Base-by-base conservation (phyloP, 1,139 yeast genomes). In the Petasospora fabianii region DNA sequence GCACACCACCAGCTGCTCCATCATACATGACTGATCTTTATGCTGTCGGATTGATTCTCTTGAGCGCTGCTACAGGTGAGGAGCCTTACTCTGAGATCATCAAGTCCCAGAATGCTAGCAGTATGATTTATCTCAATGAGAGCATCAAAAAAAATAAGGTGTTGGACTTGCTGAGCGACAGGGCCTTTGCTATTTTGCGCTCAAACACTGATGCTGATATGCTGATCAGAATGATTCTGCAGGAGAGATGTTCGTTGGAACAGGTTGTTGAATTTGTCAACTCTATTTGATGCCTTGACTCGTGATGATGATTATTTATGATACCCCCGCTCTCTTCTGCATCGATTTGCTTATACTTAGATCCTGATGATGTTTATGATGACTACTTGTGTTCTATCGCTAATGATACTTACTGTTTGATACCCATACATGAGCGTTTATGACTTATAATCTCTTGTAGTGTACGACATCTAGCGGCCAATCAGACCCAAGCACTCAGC, bases 31-130 rank as follows among this genome's bases (percentile, higher is more conserved):
- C 64, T 0, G 70, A 65, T 41, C 41, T 63, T 7, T 65, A 54
- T 38, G 56, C 68, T 12, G 58, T 53, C 7, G 70, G 69, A 0
- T 36, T 64, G 26, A 51, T 64, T 3, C 41, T 65, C 6, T 35
- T 65, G 15, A 52, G 58, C 24, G 61, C 65, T 2, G 63, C 63
- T 1, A 58, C 57, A 9, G 69, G 69, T 1, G 47, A 49, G 14
- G 47, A 51, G 26, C 69, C 70, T 1, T 65, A 63, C 33, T 15
- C 49, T 1, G 53, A 42, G 10, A 32, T 46, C 12, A 22, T 47
- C 17, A 22, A 34, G 6, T 6, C 31, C 4, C 29, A 27, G 12
- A 35, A 34, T n/a, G 32, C 41, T 5, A 39, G 46, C 11, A 32
- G 33, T 11, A 28, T 44, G 29, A 42, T 49, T 5, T 39, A 48